phyloP scores from a whole-genome alignment of 352 stramenopile species.

The Pseudoperonospora humuli region DNA sequence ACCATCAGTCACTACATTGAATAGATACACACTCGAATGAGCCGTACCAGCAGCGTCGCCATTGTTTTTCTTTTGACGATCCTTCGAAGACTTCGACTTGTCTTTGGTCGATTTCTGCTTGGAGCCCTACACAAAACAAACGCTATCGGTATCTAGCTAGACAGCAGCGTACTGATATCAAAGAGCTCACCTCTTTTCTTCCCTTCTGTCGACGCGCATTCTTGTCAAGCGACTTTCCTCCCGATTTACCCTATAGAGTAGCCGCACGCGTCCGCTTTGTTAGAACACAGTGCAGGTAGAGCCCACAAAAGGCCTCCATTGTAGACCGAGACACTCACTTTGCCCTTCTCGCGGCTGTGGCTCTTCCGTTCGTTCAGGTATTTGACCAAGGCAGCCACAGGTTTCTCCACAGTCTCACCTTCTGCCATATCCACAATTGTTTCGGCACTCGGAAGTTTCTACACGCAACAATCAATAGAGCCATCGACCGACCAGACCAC shows the following conservation, averaged over 20 bases:
- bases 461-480: too few species aligned
- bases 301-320: background rate
- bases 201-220: constrained; percentile 28
- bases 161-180: background rate
- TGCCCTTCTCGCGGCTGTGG: constrained; percentile 56
- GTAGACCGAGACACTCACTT: constrained; percentile 23
- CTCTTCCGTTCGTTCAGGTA: constrained; percentile 74
- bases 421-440: constrained; percentile 44
- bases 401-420: constrained; percentile 48
- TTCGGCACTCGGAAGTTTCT: constrained; percentile 74
- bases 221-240: constrained; percentile 32
- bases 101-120: constrained; percentile 34
- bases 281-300: background rate
- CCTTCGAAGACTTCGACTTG: constrained; percentile 29
- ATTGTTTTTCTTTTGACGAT: constrained; percentile 26
- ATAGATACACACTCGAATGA: too few species aligned
- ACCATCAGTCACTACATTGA: too few species aligned
- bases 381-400: constrained; percentile 66
- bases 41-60: constrained; percentile 17
- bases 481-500: too few species aligned
- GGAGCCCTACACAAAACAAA: constrained; percentile 5
- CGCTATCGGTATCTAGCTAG: background rate
- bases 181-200: constrained; percentile 38
- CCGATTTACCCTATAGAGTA: constrained; percentile 28
- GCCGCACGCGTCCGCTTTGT: background rate